These are phyloP conservation scores for Litsea cubeba DNA, from an alignment of 164 flowering plant genomes.

Conservation along the genomic window DNA sequence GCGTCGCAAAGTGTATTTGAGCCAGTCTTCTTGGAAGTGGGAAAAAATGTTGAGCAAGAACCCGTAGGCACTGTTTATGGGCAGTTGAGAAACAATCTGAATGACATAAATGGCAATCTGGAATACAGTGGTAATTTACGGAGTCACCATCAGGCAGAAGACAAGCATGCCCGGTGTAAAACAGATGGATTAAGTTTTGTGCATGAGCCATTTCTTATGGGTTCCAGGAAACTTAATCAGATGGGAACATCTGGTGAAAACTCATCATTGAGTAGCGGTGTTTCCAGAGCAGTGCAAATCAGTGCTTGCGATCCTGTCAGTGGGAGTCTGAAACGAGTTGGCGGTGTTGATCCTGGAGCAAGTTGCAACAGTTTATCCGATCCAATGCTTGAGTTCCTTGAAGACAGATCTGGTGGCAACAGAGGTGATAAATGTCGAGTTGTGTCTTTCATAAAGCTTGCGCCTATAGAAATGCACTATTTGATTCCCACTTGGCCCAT, in stretches of 20 bases:
- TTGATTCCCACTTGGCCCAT: slow-evolving; percentile 22
- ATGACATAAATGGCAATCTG: slow-evolving; percentile 9
- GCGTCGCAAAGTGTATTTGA: slow-evolving; percentile 14
- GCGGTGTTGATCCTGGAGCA: slow-evolving; percentile 13
- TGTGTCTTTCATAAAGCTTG: slow-evolving; percentile 21
- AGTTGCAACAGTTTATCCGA: slow-evolving; percentile 16
- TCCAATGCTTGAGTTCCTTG: slow-evolving; percentile 20
- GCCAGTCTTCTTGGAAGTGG: slow-evolving; percentile 10
- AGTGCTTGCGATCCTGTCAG: slow-evolving; percentile 3
- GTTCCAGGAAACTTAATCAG: slow-evolving; percentile 21
- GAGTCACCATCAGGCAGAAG: slow-evolving; percentile 6
- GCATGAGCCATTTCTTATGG: slow-evolving; percentile 27
- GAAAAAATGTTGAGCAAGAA: slow-evolving; percentile 8
- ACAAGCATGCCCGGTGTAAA: slow-evolving; percentile 10
- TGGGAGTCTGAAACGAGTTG: slow-evolving; percentile 9
- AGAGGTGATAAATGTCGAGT: slow-evolving; percentile 20
- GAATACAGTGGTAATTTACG: slow-evolving; percentile 13
- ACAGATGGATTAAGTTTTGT: slow-evolving; percentile 15
- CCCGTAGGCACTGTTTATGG: slow-evolving; percentile 13
- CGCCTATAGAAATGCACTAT: slow-evolving; percentile 23
- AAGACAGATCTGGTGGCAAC: slow-evolving; percentile 21
- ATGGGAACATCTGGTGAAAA: slow-evolving; percentile 13
- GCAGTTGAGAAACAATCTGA: slow-evolving; percentile 10
- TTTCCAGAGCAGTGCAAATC: slow-evolving; percentile 11
- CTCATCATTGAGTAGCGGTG: slow-evolving; percentile 15